phyloP scores from a whole-genome alignment of 495 filamentous ascomycete species.

The Aspergillus mulundensis region DNA sequence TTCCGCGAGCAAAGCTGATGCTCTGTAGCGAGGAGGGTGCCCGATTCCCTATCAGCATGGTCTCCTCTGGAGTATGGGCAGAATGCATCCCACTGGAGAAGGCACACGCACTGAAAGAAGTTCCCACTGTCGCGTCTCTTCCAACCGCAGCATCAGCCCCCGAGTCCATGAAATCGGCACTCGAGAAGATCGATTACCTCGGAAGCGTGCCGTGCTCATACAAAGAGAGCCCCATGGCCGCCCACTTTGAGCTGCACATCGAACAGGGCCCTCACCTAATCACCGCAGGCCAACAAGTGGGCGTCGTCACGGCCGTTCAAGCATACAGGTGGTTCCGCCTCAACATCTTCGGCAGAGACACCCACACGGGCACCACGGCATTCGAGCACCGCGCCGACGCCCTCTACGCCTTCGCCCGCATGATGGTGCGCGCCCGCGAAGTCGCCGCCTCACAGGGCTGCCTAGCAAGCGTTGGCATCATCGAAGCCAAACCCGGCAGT shows the following conservation, averaged over 20 bases:
- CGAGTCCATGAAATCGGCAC: constrained; percentile 63
- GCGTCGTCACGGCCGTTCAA: constrained; percentile 65
- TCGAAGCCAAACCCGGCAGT: constrained; percentile 61
- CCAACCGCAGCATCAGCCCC: constrained; percentile 43
- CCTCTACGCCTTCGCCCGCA: constrained; percentile 60
- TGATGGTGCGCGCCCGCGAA: constrained; percentile 64
- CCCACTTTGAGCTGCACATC: constrained; percentile 82
- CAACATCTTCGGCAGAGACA: constrained; percentile 60
- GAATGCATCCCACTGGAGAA: constrained; percentile 57
- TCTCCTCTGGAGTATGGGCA: constrained; percentile 74
- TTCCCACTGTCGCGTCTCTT: constrained; percentile 42
- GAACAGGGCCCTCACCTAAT: constrained; percentile 76
- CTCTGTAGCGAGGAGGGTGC: constrained; percentile 65
- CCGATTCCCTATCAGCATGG: constrained; percentile 74
- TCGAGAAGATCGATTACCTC: constrained; percentile 68
- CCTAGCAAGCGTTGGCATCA: constrained; percentile 68
- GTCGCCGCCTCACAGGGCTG: constrained; percentile 52
- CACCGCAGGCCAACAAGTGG: constrained; percentile 56
- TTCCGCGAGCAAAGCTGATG: constrained; percentile 11
- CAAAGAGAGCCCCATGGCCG: constrained; percentile 63
- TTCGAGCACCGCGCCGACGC: constrained; percentile 58
- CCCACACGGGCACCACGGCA: constrained; percentile 73
- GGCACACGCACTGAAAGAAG: constrained; percentile 58
- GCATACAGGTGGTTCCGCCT: constrained; percentile 69
- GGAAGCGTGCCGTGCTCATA: constrained; percentile 55